Evolutionary conservation across 306 rosid genomes (phyloP), one percentile per base, ranked within the genome.

Genomic region (Inga leiocalycina): DNA sequence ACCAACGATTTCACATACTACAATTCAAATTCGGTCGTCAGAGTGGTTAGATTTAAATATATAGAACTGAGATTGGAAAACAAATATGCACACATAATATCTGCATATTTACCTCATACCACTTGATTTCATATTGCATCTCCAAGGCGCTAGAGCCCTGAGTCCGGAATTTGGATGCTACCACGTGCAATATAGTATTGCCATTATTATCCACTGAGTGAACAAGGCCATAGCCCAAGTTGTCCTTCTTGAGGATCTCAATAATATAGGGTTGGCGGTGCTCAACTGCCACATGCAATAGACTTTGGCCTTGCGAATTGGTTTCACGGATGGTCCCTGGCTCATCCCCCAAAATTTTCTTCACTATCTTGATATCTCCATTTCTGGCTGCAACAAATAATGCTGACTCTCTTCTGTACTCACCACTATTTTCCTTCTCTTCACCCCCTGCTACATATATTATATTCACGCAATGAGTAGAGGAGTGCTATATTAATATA

Each of bases 121-220:
- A 54, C 24, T 54, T 54, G 10, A 54, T 54, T 54, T 19, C 24
- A 6, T 5, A 0, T 20, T 54, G 62, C 27, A 54, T 54, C 27
- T 54, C 24, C 27, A 54, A 16, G 24, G 59, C 59, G 4, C 16
- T 46, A 17, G n/a, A 16, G 59, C 59, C 59, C 4, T 13, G 54
- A 48, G 14, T 14, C 19, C 14, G 54, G 17, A 45, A 45, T 45
- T 45, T 12, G 49, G 12, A 85, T 49, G 94, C 94, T 2, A 90
- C 93, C 14, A 89, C 87, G 76, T 92, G 97, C 39, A 90, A 30
- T 19, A 91, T 93, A 51, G 83, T 87, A 62, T 92, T 92, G 14
- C 91, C 97, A n/a, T 81, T 37, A 30, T 67, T 81, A 0, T 89
- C 92, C 64, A 5, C 0, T 2, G 10, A 1, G 10, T 7, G 24